Evolutionary conservation across 495 filamentous ascomycete genomes (phyloP).

Genomic region (Trichoderma asperelloides): DNA sequence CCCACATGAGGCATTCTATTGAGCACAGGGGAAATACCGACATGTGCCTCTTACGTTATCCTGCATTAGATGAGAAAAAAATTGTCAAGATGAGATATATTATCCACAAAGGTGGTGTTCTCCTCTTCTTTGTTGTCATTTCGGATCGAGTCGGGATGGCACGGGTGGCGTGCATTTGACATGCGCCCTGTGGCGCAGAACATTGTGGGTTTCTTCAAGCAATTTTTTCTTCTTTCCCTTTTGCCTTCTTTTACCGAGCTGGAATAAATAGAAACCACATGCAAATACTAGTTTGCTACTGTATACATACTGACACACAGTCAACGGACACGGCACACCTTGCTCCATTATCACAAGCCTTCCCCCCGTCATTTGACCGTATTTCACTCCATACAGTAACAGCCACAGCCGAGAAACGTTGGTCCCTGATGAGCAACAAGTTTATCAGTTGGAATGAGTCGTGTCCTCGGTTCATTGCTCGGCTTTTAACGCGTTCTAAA

Average conservation of each 20-base stretch:
- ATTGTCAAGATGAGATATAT: neutral
- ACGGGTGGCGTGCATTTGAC: constrained; percentile 3
- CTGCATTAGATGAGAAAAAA: too few species aligned
- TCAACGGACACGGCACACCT: neutral
- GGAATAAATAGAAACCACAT: neutral
- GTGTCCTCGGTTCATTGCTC: neutral
- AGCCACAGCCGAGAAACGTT: neutral
- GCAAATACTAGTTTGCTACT: neutral
- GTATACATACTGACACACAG: neutral
- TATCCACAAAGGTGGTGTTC: neutral
- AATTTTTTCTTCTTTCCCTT: neutral
- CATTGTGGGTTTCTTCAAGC: neutral
- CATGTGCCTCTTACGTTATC: too few species aligned
- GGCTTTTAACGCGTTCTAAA: neutral
- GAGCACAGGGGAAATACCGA: too few species aligned
- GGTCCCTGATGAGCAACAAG: neutral
- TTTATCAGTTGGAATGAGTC: neutral
- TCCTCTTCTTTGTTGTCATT: neutral
- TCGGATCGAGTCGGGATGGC: constrained; percentile 1
- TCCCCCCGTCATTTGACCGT: neutral
- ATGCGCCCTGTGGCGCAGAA: constrained; percentile 5
- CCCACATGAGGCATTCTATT: too few species aligned
- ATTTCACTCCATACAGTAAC: neutral
- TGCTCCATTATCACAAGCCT: neutral
- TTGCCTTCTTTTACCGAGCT: neutral